These are phyloP conservation scores for Teunomyces lycoperdinae DNA, from an alignment of 805 yeast genomes.

Conservation along the genomic window DNA sequence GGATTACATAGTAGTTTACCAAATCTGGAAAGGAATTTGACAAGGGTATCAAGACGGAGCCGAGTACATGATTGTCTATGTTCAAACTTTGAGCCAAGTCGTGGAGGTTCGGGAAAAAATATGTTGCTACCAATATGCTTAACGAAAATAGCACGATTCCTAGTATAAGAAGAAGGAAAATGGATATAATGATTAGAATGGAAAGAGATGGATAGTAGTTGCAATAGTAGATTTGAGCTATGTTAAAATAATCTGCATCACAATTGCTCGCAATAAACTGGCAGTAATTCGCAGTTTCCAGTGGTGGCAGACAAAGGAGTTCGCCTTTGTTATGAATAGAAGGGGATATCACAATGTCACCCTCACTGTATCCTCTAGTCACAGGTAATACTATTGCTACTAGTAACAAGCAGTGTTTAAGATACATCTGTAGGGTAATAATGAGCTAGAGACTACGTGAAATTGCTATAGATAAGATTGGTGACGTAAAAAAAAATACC, in stretches of 20 bases:
- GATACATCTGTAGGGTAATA: not conserved
- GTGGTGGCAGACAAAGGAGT: not conserved
- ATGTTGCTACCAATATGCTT: constrained; percentile 35
- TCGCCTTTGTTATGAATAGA: not conserved
- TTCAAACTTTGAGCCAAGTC: constrained; percentile 20
- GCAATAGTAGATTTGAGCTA: constrained; percentile 32
- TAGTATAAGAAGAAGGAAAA: constrained; percentile 10
- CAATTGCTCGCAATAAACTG: constrained; percentile 17
- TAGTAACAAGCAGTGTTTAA: not conserved
- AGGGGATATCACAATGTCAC: no score
- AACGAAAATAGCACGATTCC: constrained; percentile 19
- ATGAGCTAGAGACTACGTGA: not conserved
- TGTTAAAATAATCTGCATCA: constrained; percentile 20
- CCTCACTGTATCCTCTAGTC: no score
- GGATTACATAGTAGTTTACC: constrained; percentile 30
- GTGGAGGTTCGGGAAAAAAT: constrained; percentile 29
- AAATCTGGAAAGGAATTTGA: constrained; percentile 39
- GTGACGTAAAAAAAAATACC: not conserved
- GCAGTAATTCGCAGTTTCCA: constrained; percentile 12
- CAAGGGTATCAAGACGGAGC: constrained; percentile 34
- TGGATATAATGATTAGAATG: constrained; percentile 10
- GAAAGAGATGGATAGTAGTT: constrained; percentile 12
- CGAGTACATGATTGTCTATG: constrained; percentile 28
- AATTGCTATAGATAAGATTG: not conserved
- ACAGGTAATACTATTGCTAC: not conserved